Evolutionary conservation across 2,329 filamentous ascomycete species (phyloP).

Genomic region (Amesomyces nigricolor): DNA sequence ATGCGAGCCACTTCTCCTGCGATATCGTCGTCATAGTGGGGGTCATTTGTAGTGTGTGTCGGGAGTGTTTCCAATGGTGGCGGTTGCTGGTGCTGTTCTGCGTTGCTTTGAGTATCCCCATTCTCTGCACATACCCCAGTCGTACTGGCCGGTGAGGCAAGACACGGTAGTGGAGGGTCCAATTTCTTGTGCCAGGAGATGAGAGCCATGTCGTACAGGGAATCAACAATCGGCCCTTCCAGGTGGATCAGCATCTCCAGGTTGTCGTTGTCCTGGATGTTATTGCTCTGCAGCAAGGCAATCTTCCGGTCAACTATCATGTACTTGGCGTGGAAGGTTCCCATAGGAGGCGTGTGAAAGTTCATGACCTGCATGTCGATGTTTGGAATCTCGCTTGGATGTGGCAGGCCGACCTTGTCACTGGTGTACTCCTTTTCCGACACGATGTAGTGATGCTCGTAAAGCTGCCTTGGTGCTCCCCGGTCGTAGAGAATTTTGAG

Average conservation of each 20-base stretch:
- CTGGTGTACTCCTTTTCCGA: conserved; percentile 52
- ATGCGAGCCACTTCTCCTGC: conserved; percentile 56
- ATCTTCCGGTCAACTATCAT: conserved; percentile 68
- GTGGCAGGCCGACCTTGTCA: conserved; percentile 54
- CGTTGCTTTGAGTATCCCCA: too few species aligned
- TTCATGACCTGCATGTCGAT: conserved; percentile 69
- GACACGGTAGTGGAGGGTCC: conserved; percentile 53
- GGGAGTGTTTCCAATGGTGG: conserved; percentile 31
- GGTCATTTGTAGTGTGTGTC: conserved; percentile 52
- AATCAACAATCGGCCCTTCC: conserved; percentile 71
- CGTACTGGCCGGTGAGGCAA: conserved; percentile 43
- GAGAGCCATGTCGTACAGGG: conserved; percentile 67
- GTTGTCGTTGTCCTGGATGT: conserved; percentile 74
- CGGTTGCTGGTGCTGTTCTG: too few species aligned
- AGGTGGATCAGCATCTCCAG: conserved; percentile 74
- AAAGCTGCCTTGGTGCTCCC: conserved; percentile 57
- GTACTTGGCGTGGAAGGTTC: conserved; percentile 74
- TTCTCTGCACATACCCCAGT: too few species aligned
- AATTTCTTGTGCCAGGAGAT: conserved; percentile 65
- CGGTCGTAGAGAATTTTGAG: conserved; percentile 74
- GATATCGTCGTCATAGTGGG: conserved; percentile 60
- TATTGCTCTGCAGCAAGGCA: conserved; percentile 71
- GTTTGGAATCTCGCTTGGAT: conserved; percentile 60
- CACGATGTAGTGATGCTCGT: conserved; percentile 61
- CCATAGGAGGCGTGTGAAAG: conserved; percentile 62